A percentile compares a stretch with the other conserved stretches of the same genome.
Evolutionary conservation across 768 basidiomycete species (phyloP).

Genomic region (Serendipita vermifera): DNA sequence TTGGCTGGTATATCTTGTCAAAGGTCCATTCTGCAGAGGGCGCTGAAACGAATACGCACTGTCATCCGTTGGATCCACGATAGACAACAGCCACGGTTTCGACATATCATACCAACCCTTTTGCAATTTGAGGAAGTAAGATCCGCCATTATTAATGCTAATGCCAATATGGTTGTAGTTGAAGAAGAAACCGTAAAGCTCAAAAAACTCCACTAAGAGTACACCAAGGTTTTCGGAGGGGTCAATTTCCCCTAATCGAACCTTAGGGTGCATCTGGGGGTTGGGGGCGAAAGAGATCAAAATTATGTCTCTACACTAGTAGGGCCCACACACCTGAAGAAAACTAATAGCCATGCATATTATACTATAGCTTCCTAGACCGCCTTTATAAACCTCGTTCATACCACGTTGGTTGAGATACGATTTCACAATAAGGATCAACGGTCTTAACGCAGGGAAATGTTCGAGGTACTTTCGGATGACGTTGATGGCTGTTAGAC

Average conservation of each 20-base stretch:
- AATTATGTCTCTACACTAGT: background rate
- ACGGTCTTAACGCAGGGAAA: slow-evolving; percentile 64
- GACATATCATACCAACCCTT: slow-evolving; percentile 67
- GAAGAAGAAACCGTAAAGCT: slow-evolving; percentile 85
- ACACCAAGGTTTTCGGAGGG: slow-evolving; percentile 81
- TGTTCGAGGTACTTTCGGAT: slow-evolving; percentile 67
- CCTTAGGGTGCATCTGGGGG: slow-evolving; percentile 79
- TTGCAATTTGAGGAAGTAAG: slow-evolving; percentile 70
- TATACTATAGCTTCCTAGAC: slow-evolving; percentile 86
- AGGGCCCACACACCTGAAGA: slow-evolving; percentile 51
- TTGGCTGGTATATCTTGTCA: slow-evolving; percentile 43
- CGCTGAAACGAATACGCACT: slow-evolving; percentile 41
- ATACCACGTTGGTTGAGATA: slow-evolving; percentile 80
- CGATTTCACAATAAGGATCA: slow-evolving; percentile 81
- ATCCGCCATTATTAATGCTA: slow-evolving; percentile 74
- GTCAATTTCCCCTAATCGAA: slow-evolving; percentile 77
- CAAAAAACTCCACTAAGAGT: slow-evolving; percentile 94
- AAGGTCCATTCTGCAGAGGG: too few relatives aligned
- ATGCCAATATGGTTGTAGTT: slow-evolving; percentile 86
- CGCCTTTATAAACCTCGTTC: slow-evolving; percentile 98
- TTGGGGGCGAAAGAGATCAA: background rate
- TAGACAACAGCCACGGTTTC: slow-evolving; percentile 49
- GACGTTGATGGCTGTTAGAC: slow-evolving; percentile 62
- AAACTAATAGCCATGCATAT: slow-evolving; percentile 90
- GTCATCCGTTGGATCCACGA: slow-evolving; percentile 88